Base-by-base conservation (phyloP, 73 alveolate species). In the Blepharisma japonicum region DNA sequence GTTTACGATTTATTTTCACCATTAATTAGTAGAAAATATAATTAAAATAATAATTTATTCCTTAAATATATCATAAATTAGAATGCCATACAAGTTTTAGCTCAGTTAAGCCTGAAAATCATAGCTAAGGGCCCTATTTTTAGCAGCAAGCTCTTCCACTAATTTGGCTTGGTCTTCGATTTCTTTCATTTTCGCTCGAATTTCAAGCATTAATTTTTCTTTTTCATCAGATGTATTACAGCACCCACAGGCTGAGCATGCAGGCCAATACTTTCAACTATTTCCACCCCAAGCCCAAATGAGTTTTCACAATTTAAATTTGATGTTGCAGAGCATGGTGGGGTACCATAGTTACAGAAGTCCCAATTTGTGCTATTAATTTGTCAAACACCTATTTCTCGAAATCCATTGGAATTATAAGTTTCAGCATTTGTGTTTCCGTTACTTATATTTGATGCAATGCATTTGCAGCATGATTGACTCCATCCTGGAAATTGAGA, bases 271-370 rank as follows among this genome's bases (percentile, higher is more conserved):
- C 68, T 56, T 84, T 83, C 86, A 84, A 14, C 83, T 55, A 77
- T 84, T 84, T 14, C 87, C 87, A 5, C 91, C 91, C 91, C 91
- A 84, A 6, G 67, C 83, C 46, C 8, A 84, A 46, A 84, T 66
- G 6, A 68, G 47, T 77, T 79, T 80, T 46, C 91, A 50, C 91
- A 84, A 9, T 23, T 67, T 39, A 84, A 77, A 66, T 84, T 84
- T 8, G 74, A 6, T 3, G 39, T 42, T 7, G 68, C 79, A 14
- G 18, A 68, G 68, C 91, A 84, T 0, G 91, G 91, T 6, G 84
- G 81, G 6, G 1, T 27, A n/a, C 91, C 91, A 23, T 87, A 87
- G 25, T 68, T 80, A 77, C 91, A 84, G 51, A 78, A 71, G 0
- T 68, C 87, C 91, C 91, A 84, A 81, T 84, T 84, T 23, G 25